Evolutionary conservation across 1,284 basidiomycete genomes (phyloP), one percentile per base, ranked within the genome.

Genomic region (Ceratobasidium theobromae): DNA sequence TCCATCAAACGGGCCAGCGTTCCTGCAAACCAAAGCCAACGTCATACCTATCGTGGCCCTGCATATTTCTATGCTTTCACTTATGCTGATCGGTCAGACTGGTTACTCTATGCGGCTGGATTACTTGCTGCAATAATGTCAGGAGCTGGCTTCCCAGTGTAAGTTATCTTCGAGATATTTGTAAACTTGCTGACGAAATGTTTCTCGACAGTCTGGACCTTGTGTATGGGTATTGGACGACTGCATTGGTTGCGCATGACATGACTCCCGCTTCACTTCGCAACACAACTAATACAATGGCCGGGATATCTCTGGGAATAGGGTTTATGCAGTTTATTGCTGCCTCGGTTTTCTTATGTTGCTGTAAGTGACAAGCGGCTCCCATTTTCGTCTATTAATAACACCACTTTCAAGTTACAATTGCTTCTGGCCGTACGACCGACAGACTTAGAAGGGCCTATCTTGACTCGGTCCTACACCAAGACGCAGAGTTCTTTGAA

Each of bases 401-500:
- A 14, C 23, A 30, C 35, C 3, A 14, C 30, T 18, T 16, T 1
- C 68, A 69, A 75, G 73, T 78, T 71, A 71, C 73, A 11, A 66
- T 72, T n/a, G 77, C 76, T 16, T 73, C 74, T 0, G 66, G 73
- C 12, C 69, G 74, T 21, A 71, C 78, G 28, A 74, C 75, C 2
- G 70, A 73, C 32, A 64, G 73, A 12, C 70, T 79, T 5, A 72
- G 77, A 11, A 70, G 74, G 25, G 69, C 74, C 14, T 79, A 79
- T 68, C 72, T 80, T 49, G 71, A 76, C 14, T 73, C 78, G 2
- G 71, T 77, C 18, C 68, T 80, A 35, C 72, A 74, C 2, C 78
- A 80, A 65, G 78, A 79, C 65, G 75, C 75, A 14, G 73, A 74
- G 4, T 78, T 76, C 69, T 78, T 78, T 65, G 77, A 79, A 62